phyloP scores from a whole-genome alignment of 2,329 filamentous ascomycete species.

The Diaporthe destruens region DNA sequence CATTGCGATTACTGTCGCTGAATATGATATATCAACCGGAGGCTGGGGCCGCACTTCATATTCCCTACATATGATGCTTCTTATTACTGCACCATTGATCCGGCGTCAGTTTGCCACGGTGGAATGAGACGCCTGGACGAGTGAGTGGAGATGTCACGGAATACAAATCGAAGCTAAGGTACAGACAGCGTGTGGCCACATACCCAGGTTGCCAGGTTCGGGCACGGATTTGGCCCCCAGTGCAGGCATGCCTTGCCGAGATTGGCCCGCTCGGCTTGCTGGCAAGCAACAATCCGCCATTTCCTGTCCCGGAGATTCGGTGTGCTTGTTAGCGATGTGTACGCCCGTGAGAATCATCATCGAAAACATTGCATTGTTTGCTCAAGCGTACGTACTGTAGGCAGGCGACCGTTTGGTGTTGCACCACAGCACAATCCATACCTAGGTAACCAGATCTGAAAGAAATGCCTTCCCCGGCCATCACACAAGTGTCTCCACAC shows the following conservation, averaged over 20 bases:
- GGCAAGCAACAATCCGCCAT: background rate
- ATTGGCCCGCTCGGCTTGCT: slow-evolving; percentile 7
- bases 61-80: background rate
- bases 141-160: background rate
- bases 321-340: background rate
- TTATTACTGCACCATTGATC: background rate
- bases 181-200: background rate
- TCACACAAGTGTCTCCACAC: background rate
- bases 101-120: background rate
- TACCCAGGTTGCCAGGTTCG: background rate
- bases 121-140: background rate
- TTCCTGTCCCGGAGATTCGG: background rate
- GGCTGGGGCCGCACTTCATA: background rate
- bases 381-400: too few species aligned
- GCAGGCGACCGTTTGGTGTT: background rate
- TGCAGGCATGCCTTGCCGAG: background rate
- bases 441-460: background rate
- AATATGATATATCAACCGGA: slow-evolving; percentile 5
- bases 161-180: background rate
- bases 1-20: background rate
- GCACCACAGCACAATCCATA: background rate
- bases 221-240: background rate
- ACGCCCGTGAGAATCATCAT: background rate
- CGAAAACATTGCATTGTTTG: too few species aligned
- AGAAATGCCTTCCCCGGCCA: background rate